Percentiles rank a stretch among this genome's conserved stretches.
Conservation (phyloP, 2,329 filamentous ascomycete species). For the Zymoseptoria ardabiliae region DNA sequence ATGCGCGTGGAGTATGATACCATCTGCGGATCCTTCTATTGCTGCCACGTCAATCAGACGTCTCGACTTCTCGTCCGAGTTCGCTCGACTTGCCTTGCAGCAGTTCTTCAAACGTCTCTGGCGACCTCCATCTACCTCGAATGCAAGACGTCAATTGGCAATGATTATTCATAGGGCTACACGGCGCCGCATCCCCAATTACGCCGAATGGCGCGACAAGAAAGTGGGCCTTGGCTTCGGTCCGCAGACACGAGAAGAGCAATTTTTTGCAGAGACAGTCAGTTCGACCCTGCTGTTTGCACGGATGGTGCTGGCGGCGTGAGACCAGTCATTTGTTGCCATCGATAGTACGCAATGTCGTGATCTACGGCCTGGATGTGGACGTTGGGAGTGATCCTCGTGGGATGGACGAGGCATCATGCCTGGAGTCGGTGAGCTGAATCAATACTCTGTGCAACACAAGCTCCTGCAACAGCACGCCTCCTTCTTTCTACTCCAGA, state of each 20-base stretch:
- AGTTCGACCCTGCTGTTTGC: not conserved
- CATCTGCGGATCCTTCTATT: not conserved
- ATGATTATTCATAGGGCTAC: not conserved
- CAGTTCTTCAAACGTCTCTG: not conserved
- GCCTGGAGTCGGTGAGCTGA: not conserved
- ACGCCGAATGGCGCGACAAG: not conserved
- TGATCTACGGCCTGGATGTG: not conserved
- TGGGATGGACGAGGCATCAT: not conserved
- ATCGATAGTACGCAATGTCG: not conserved
- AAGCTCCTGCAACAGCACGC: not conserved
- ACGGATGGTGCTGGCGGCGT: not conserved
- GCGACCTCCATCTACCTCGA: not conserved
- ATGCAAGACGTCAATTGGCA: not conserved
- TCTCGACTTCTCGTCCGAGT: too few species aligned
- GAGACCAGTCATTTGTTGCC: not conserved
- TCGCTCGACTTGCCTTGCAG: too few species aligned
- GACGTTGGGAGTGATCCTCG: not conserved
- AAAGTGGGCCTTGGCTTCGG: not conserved
- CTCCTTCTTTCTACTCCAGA: not conserved
- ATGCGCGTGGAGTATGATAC: not conserved
- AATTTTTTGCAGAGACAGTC: not conserved
- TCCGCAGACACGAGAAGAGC: not conserved
- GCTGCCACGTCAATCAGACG: too few species aligned
- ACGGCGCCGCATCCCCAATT: not conserved
- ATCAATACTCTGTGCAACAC: not conserved